These are phyloP conservation scores for Daldinia caldariorum DNA, from an alignment of 495 filamentous ascomycete genomes.

Conservation along the genomic window DNA sequence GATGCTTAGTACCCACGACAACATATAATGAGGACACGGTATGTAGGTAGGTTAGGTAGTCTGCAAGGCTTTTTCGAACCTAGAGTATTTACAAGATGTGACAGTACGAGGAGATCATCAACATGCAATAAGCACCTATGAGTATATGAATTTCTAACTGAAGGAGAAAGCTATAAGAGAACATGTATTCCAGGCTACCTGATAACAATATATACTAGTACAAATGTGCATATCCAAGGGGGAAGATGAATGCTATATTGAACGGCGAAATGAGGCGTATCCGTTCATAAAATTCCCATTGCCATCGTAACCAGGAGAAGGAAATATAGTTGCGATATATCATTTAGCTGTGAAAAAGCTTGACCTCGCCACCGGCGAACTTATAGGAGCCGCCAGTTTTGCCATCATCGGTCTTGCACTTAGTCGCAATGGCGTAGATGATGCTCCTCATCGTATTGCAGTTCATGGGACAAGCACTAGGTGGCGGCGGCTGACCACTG, in stretches of 20 bases:
- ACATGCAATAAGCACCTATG: too few relatives aligned
- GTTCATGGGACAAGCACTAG: conserved; percentile 19
- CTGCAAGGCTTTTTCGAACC: too few relatives aligned
- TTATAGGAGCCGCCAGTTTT: conserved; percentile 17
- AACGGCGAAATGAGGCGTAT: neutral
- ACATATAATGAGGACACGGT: too few relatives aligned
- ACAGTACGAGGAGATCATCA: too few relatives aligned
- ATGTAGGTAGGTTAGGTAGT: too few relatives aligned
- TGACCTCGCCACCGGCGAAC: conserved; percentile 5
- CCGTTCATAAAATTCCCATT: neutral
- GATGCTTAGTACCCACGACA: too few relatives aligned
- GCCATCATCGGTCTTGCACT: conserved; percentile 22
- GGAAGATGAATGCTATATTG: neutral
- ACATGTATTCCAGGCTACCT: too few relatives aligned
- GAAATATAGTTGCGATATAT: neutral
- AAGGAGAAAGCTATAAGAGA: too few relatives aligned
- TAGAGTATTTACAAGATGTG: too few relatives aligned
- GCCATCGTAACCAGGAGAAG: neutral
- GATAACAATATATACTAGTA: too few relatives aligned
- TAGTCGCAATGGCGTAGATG: conserved; percentile 32
- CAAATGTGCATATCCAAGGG: too few relatives aligned
- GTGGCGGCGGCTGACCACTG: conserved; percentile 16
- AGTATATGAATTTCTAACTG: too few relatives aligned
- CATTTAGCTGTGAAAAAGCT: conserved; percentile 17
- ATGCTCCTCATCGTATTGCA: conserved; percentile 27